Percentiles rank a stretch among this genome's conserved stretches.
These are phyloP conservation scores for Kwoniella heveanensis DNA, from an alignment of 768 basidiomycete genomes.

Conservation along the genomic window DNA sequence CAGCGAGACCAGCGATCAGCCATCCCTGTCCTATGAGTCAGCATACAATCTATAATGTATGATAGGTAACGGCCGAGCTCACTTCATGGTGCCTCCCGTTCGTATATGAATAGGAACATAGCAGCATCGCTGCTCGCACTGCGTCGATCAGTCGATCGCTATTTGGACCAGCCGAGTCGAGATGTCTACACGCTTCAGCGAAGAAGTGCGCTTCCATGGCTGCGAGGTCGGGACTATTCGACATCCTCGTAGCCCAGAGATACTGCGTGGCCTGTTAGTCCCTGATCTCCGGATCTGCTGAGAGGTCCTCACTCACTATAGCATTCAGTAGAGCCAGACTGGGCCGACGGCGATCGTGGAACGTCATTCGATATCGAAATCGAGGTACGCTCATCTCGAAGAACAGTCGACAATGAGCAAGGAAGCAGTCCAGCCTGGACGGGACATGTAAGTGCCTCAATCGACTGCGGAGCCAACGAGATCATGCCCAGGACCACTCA, in stretches of 20 bases:
- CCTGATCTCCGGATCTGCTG: not conserved
- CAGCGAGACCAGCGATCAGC: conserved; percentile 33
- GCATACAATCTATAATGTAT: not conserved
- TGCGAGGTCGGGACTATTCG: conserved; percentile 27
- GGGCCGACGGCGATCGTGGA: conserved; percentile 40
- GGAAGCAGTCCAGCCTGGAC: conserved; percentile 37
- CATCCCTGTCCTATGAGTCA: conserved; percentile 32
- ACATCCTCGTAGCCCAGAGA: conserved; percentile 47
- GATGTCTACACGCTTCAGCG: conserved; percentile 25
- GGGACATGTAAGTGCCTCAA: not conserved
- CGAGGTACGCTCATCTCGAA: conserved; percentile 50
- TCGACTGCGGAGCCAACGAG: not conserved
- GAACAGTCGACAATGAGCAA: conserved; percentile 41
- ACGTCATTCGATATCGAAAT: conserved; percentile 42
- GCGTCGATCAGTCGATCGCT: conserved; percentile 45
- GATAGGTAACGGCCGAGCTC: not conserved
- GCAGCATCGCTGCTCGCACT: conserved; percentile 41
- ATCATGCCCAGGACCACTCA: conserved; percentile 15
- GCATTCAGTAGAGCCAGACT: conserved; percentile 41
- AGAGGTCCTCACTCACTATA: conserved; percentile 31
- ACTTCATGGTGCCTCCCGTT: conserved; percentile 45
- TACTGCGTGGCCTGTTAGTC: conserved; percentile 27
- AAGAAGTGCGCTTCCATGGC: conserved; percentile 37
- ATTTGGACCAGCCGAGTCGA: conserved; percentile 33
- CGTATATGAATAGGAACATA: conserved; percentile 39